Percentiles rank a stretch among this genome's conserved stretches.
phyloP scores from a whole-genome alignment of 1,284 basidiomycete genomes.

The Cerioporus squamosus region DNA sequence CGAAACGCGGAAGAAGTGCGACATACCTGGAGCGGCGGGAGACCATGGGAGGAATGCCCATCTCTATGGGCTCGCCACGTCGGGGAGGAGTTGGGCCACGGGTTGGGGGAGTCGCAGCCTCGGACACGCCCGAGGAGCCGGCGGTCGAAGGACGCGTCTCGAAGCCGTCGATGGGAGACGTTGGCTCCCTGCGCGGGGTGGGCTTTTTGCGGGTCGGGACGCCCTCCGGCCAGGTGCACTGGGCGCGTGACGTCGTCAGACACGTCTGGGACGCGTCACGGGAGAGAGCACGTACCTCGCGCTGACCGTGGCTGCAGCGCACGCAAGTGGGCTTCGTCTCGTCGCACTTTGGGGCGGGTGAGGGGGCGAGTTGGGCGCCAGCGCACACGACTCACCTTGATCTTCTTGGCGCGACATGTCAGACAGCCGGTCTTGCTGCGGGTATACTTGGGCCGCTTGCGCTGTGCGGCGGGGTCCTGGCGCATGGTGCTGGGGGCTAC shows the following conservation, averaged over 20 bases:
- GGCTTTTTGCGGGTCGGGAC: conserved; percentile 64
- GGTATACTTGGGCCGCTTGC: conserved; percentile 86
- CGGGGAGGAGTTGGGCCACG: conserved; percentile 64
- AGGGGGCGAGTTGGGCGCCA: conserved; percentile 15
- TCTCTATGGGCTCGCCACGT: conserved; percentile 49
- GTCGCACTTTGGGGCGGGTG: conserved; percentile 61
- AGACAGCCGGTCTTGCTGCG: conserved; percentile 85
- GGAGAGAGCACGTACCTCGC: conserved; percentile 58
- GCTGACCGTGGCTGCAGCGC: conserved; percentile 78
- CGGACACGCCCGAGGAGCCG: conserved; percentile 63
- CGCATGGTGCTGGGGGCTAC: conserved; percentile 43
- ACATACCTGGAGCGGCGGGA: conserved; percentile 57
- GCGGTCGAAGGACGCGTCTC: conserved; percentile 67
- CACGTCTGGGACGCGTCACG: conserved; percentile 15
- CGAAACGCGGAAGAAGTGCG: not conserved
- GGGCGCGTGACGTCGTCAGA: conserved; percentile 13
- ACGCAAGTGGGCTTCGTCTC: conserved; percentile 81
- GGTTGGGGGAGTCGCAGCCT: conserved; percentile 66
- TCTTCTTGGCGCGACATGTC: conserved; percentile 85
- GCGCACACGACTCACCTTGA: conserved; percentile 62
- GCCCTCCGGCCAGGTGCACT: conserved; percentile 86
- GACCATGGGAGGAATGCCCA: conserved; percentile 52
- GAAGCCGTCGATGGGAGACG: conserved; percentile 42
- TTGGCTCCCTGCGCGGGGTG: conserved; percentile 39
- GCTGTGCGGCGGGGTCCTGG: conserved; percentile 52